A percentile compares a stretch with the other conserved stretches of the same genome.
Conservation (phyloP, 768 basidiomycete species). For the Hygrophorus pudorinus region DNA sequence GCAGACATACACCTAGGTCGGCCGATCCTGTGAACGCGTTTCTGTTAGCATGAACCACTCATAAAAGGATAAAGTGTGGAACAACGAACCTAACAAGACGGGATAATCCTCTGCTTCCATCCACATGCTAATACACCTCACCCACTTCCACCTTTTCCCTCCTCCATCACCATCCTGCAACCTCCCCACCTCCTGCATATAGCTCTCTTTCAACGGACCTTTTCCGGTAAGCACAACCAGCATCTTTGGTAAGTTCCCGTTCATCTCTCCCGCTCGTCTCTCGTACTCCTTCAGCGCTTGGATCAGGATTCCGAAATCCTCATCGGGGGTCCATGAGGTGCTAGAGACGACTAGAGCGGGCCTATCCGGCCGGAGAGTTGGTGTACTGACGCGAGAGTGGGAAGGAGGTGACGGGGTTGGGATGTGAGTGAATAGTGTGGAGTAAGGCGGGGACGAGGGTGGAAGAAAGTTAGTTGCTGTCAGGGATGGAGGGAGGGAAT, state of each 20-base stretch:
- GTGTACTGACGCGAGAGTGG: slow-evolving; percentile 26
- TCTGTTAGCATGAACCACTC: not conserved
- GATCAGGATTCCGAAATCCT: slow-evolving; percentile 83
- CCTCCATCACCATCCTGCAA: slow-evolving; percentile 28
- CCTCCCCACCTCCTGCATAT: slow-evolving; percentile 58
- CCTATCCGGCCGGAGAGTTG: slow-evolving; percentile 54
- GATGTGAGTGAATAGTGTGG: slow-evolving; percentile 51
- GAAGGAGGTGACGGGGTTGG: slow-evolving; percentile 12
- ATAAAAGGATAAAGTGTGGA: not conserved
- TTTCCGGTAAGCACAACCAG: slow-evolving; percentile 86
- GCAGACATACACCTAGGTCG: slow-evolving; percentile 85
- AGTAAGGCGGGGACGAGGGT: slow-evolving; percentile 37
- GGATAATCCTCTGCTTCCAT: slow-evolving; percentile 89
- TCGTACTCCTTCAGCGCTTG: slow-evolving; percentile 70
- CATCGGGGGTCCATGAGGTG: slow-evolving; percentile 97
- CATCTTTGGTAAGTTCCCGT: slow-evolving; percentile 52
- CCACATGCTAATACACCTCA: slow-evolving; percentile 78
- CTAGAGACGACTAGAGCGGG: slow-evolving; percentile 85
- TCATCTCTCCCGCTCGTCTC: slow-evolving; percentile 28
- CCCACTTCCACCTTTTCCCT: slow-evolving; percentile 57
- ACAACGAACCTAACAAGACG: slow-evolving; percentile 55
- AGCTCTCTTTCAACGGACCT: slow-evolving; percentile 64
- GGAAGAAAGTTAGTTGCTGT: slow-evolving; percentile 40
- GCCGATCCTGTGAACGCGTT: slow-evolving; percentile 55
- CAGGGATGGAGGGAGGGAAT: slow-evolving; percentile 23